phyloP scores from a whole-genome alignment of 208 protist genomes.

The Wallacemonas rigidus region DNA sequence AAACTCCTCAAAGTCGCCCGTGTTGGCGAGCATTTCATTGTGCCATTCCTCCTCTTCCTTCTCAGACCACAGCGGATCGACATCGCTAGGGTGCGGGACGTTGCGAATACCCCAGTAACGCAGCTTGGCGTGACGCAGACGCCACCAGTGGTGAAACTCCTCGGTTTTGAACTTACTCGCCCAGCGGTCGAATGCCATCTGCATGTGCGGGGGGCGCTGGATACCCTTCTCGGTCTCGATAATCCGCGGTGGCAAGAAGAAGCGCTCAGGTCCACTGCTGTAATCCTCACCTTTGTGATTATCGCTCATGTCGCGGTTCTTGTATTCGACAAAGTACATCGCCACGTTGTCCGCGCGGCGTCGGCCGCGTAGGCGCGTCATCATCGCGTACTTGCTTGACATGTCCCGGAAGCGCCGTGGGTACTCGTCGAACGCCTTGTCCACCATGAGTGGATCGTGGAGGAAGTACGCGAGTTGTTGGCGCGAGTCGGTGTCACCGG shows the following conservation, averaged over 20 bases:
- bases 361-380: conserved; percentile 77
- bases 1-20: conserved; percentile 85
- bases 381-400: conserved; percentile 86
- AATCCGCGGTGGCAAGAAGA: conserved; percentile 88
- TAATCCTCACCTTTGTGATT: conserved; percentile 93
- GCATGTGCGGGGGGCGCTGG: conserved; percentile 90
- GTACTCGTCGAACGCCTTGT: conserved; percentile 93
- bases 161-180: conserved; percentile 92
- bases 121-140: conserved; percentile 88
- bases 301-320: conserved; percentile 87
- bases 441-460: conserved; percentile 88
- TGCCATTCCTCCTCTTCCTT: conserved; percentile 93
- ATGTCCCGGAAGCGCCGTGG: conserved; percentile 84
- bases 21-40: conserved; percentile 89
- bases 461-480: conserved; percentile 91
- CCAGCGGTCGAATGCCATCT: conserved; percentile 93
- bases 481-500: conserved; percentile 85
- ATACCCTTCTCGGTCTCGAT: conserved; percentile 90
- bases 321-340: conserved; percentile 93
- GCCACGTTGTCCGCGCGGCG: conserved; percentile 70
- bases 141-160: conserved; percentile 93
- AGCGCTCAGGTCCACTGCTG: conserved; percentile 76
- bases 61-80: conserved; percentile 90
- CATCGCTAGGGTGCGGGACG: conserved; percentile 90
- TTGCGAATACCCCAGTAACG: conserved; percentile 91